These are phyloP conservation scores for Lachnellula cervina DNA, from an alignment of 2,329 filamentous ascomycete genomes.

Conservation along the genomic window DNA sequence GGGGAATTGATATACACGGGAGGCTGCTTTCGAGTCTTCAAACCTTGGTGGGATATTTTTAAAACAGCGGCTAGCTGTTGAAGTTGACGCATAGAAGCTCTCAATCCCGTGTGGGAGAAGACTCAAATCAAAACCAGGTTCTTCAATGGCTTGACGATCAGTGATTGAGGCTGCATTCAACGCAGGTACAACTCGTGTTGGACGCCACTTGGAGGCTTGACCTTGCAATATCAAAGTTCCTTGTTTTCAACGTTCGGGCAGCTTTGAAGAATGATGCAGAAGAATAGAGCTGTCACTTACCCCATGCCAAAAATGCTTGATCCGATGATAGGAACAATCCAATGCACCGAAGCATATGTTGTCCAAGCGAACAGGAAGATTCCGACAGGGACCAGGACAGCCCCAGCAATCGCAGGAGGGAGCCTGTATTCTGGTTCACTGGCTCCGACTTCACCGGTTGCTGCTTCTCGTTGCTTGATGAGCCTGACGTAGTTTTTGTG, in stretches of 20 bases:
- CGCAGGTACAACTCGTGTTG: constrained; percentile 19
- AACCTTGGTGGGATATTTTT: background rate
- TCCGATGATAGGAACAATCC: constrained; percentile 71
- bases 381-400: constrained; percentile 70
- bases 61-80: constrained; percentile 4
- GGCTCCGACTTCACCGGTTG: constrained; percentile 38
- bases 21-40: background rate
- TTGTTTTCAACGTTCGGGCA: constrained; percentile 3
- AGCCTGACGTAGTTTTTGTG: constrained; percentile 53
- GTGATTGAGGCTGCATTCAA: constrained; percentile 11
- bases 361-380: constrained; percentile 91
- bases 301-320: constrained; percentile 65
- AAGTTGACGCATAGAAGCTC: background rate
- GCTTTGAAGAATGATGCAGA: background rate
- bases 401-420: constrained; percentile 69
- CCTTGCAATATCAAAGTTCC: background rate
- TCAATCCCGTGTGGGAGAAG: background rate
- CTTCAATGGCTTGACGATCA: background rate
- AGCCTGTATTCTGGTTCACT: constrained; percentile 86
- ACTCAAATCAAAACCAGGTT: constrained; percentile 3
- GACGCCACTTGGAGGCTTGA: constrained; percentile 16
- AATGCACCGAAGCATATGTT: constrained; percentile 68
- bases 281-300: constrained; percentile 44
- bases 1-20: constrained; percentile 5
- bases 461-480: constrained; percentile 42